Evolutionary conservation across 345 rosid species (phyloP).

Genomic region (Cardamine resedifolia): DNA sequence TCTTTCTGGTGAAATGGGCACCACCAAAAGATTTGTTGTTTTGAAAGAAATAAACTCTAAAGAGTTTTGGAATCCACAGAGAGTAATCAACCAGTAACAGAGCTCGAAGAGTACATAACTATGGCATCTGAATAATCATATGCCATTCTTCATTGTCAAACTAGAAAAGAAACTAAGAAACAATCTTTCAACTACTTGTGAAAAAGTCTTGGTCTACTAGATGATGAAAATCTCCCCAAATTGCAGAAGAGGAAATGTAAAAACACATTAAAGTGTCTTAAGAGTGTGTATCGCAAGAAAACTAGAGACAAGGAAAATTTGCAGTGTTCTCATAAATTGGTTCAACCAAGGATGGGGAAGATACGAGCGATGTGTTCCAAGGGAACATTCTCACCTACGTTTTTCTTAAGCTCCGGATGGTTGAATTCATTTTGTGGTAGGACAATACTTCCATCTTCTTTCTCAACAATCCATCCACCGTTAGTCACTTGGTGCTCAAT

Average conservation of each 20-base stretch:
- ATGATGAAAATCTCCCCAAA: background rate
- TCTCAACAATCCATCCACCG: constrained; percentile 76
- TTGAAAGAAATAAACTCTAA: background rate
- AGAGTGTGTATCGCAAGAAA: constrained; percentile 1
- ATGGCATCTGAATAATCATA: background rate
- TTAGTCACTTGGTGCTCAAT: constrained; percentile 67
- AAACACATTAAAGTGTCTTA: constrained; percentile 16
- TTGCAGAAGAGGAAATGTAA: background rate
- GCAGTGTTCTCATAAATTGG: background rate
- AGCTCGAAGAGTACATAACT: background rate
- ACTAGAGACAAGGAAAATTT: background rate
- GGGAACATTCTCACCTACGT: constrained; percentile 60
- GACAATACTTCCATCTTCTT: constrained; percentile 62
- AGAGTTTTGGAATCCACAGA: background rate
- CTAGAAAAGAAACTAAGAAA: background rate
- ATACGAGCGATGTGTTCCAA: constrained; percentile 85
- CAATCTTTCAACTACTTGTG: background rate
- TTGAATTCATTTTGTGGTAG: constrained; percentile 72
- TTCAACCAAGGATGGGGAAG: constrained; percentile 88
- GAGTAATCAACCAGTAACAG: background rate
- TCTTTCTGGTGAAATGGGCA: no score
- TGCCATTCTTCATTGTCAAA: background rate
- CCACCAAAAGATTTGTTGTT: background rate
- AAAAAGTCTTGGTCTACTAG: background rate
- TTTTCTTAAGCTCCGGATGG: constrained; percentile 85